Base-by-base conservation (phyloP, 2,329 filamentous ascomycete genomes). In the Botrytis fragariae region DNA sequence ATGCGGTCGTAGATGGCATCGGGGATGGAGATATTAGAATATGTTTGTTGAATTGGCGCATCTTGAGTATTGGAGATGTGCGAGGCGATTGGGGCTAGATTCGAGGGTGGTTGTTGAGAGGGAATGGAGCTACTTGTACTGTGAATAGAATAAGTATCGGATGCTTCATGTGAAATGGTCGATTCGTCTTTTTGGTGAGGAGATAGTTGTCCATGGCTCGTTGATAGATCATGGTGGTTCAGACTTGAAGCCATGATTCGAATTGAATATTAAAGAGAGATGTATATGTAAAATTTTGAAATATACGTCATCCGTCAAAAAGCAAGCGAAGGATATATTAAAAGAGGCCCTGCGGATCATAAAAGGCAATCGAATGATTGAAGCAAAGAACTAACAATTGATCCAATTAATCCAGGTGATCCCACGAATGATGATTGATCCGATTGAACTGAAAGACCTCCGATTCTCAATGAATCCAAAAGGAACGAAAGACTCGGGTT, bases 1-100 rank as follows among this genome's bases (percentile, higher is more conserved):
- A 94, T 86, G 29, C 86, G 86, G 77, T 91, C 86, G 83, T 94
- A 95, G n/a, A 88, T 81, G 70, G 85, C 84, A 77, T 90, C 87
- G 44, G 79, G 78, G 9, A 80, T 74, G 54, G 77, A 75, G 18
- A 79, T 65, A 63, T 77, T 75, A 0, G 79, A 81, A 57, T 74
- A 75, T 59, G 77, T 78, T 14, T 75, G 78, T 59, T 79, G 77
- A 22, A 80, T 77, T 12, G 78, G 78, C 4, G 77, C 77, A 76
- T 81, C 79, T 32, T 80, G 78, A 10, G 78, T 77, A 51, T 79
- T 74, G 16, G 79, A 80, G 9, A 76, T 72, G 39, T 79, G 77
- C 3, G 79, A 75, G n/a, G 74, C 74, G n/a, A 78, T 71, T 8
- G 67, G n/a, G 25, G 51, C 29, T 22, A 69, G 51, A 45, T 78